Base-by-base conservation (phyloP, 257 asterid species). In the Eustoma russellianum region DNA sequence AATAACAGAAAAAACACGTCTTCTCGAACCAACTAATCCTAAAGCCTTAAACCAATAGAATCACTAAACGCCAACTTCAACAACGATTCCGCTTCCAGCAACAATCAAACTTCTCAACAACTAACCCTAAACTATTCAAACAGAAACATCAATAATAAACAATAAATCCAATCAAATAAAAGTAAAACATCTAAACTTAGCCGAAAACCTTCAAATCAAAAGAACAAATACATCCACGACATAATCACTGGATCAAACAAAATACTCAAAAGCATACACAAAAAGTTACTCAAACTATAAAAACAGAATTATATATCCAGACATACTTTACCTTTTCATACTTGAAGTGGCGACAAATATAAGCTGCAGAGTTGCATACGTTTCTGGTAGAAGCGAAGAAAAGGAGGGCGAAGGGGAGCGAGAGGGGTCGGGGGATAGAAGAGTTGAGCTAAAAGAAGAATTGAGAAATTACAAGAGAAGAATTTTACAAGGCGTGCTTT, bases 41-140 rank as follows among this genome's bases (percentile, higher is more conserved):
- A 24, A 24, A 24, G 30, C 30, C 30, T 24, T 24, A n/a, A n/a
- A 24, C 30, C 30, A 24, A 24, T 24, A 24, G 3, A 24, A 24
- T 24, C 30, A 24, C 30, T 24, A 24, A 24, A 6, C 12, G 13
- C 47, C 15, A 41, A 52, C 6, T 13, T 44, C 38, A 19, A 50
- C 43, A 17, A 33, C 40, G 33, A 34, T 48, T 16, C 17, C 18
- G 16, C 46, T 28, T 6, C 5, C 38, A 41, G 14, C 55, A 62
- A 54, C 55, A 52, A 33, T 38, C 53, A 24, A 24, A 24, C 48
- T 34, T 34, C 35, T 40, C 15, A 38, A 11, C 15, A 40, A 41
- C 13, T 35, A 59, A 49, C 48, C 71, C 57, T 59, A 59, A 59
- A 50, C 47, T 40, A 13, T 24, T 24, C 30, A 24, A 24, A 24